Evolutionary conservation across 2,329 filamentous ascomycete genomes (phyloP).

Genomic region (Cercospora citrullina): DNA sequence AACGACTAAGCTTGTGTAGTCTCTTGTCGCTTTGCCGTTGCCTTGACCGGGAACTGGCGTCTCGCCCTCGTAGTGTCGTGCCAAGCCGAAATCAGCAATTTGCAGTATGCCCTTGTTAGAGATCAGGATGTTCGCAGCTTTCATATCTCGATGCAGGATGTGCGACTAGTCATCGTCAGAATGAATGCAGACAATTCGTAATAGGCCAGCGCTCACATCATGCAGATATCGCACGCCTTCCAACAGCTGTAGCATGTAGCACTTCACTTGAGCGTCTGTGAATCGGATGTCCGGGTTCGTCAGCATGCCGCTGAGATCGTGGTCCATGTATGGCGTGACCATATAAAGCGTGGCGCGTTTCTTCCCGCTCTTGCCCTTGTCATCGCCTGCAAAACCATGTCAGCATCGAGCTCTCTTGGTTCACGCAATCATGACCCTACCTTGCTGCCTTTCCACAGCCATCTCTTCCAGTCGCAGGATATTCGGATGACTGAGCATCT

Average conservation of each 20-base stretch:
- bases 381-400: slow-evolving; percentile 28
- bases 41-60: slow-evolving; percentile 74
- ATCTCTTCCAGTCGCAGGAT: slow-evolving; percentile 88
- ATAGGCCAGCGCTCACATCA: slow-evolving; percentile 53
- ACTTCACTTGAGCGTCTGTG: slow-evolving; percentile 90
- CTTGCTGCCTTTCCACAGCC: slow-evolving; percentile 86
- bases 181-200: background rate
- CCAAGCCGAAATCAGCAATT: slow-evolving; percentile 95
- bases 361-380: slow-evolving; percentile 45
- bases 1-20: slow-evolving; percentile 96
- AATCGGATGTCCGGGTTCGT: slow-evolving; percentile 91
- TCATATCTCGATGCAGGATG: slow-evolving; percentile 97
- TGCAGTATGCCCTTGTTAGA: slow-evolving; percentile 91
- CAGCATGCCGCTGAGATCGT: slow-evolving; percentile 93
- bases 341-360: slow-evolving; percentile 88
- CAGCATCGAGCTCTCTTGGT: slow-evolving; percentile 10
- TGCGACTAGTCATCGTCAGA: slow-evolving; percentile 43
- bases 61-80: slow-evolving; percentile 85
- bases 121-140: slow-evolving; percentile 95
- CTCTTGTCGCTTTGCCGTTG: slow-evolving; percentile 79
- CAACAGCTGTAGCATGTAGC: slow-evolving; percentile 91
- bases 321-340: slow-evolving; percentile 98
- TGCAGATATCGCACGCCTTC: slow-evolving; percentile 89
- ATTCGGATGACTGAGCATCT: slow-evolving; percentile 89
- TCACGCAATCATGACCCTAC: slow-evolving; percentile 45